Evolutionary conservation across 495 filamentous ascomycete species (phyloP).

Genomic region (Daldinia childiae): DNA sequence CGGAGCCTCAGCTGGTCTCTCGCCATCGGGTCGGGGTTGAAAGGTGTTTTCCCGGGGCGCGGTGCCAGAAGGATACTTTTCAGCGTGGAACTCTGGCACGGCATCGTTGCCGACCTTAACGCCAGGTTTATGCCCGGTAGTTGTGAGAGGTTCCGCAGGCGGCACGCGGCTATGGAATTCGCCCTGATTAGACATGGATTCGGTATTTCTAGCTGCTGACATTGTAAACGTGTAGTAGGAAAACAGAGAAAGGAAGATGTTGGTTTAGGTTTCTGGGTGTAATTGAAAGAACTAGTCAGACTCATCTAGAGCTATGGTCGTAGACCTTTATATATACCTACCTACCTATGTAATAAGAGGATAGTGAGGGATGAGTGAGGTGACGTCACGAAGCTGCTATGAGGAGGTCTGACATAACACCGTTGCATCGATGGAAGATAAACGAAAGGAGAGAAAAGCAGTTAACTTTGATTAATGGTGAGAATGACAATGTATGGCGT

Average conservation of each 20-base stretch:
- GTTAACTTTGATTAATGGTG: slow-evolving; percentile 4
- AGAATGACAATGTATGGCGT: slow-evolving; percentile 1
- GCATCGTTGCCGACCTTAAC: slow-evolving; percentile 66
- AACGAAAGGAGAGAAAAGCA: slow-evolving; percentile 2
- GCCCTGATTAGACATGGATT: slow-evolving; percentile 65
- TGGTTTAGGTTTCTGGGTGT: background rate
- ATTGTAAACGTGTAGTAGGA: slow-evolving; percentile 50
- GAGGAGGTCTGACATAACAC: slow-evolving; percentile 1
- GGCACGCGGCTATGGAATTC: slow-evolving; percentile 64
- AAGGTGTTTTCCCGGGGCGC: slow-evolving; percentile 71
- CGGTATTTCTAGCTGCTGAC: slow-evolving; percentile 62
- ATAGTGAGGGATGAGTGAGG: background rate
- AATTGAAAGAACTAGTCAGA: background rate
- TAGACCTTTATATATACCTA: slow-evolving; percentile 28
- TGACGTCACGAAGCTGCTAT: slow-evolving; percentile 21
- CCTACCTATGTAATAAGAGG: background rate
- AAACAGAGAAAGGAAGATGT: background rate
- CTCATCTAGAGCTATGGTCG: background rate
- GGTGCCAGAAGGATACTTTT: slow-evolving; percentile 70
- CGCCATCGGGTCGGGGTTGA: slow-evolving; percentile 61
- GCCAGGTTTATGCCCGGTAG: slow-evolving; percentile 71
- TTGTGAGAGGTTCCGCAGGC: slow-evolving; percentile 61
- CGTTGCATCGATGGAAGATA: background rate
- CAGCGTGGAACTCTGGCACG: slow-evolving; percentile 68
- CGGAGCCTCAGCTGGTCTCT: slow-evolving; percentile 58